Evolutionary conservation across 2,329 filamentous ascomycete species (phyloP), one percentile per base, ranked within the genome.

Genomic region (Trichoderma brevicompactum): DNA sequence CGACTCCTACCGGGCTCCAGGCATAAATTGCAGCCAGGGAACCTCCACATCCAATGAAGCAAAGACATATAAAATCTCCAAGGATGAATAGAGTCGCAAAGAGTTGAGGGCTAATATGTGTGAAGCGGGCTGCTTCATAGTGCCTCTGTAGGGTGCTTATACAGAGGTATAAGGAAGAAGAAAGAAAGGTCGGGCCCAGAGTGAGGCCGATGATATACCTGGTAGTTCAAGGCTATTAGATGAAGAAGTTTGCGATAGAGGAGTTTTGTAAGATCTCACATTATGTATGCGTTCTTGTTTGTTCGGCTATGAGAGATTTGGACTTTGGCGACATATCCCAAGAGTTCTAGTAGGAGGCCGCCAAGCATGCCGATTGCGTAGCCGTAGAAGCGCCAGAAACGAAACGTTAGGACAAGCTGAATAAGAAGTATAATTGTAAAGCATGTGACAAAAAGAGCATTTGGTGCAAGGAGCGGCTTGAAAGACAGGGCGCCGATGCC

Each of bases 161-260:
- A 32, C 56, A 19, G 4, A 60, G 44, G 13, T 60, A 60, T 0
- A 60, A 7, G 12, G 56, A 60, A 1, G 56, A 60, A 23, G 56
- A 60, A n/a, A 60, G 56, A 28, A 60, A 60, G 9, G 56, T 60
- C 17, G 56, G 56, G 23, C 56, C 56, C n/a, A 60, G 56, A 17
- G 56, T 60, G 56, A 60, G 56, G 19, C 56, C 56, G 36, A 60
- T 60, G 34, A 60, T 60, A 44, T 60, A 60, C 44, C 56, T 60
- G 32, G 23, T 28, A 5, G 5, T 28, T 28, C 23, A 28, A 28
- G 5, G 23, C 2, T 28, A 28, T 8, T 6, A 38, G 1, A 36
- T 5, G 4, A 7, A 0, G 10, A 48, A n/a, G 8, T 8, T 3
- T 8, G n/a, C 1, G 10, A 9, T 9, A 2, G 9, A 9, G 3